Evolutionary conservation across 2,329 filamentous ascomycete genomes (phyloP), one percentile per base, ranked within the genome.

Genomic region (Botrytis hyacinthi): DNA sequence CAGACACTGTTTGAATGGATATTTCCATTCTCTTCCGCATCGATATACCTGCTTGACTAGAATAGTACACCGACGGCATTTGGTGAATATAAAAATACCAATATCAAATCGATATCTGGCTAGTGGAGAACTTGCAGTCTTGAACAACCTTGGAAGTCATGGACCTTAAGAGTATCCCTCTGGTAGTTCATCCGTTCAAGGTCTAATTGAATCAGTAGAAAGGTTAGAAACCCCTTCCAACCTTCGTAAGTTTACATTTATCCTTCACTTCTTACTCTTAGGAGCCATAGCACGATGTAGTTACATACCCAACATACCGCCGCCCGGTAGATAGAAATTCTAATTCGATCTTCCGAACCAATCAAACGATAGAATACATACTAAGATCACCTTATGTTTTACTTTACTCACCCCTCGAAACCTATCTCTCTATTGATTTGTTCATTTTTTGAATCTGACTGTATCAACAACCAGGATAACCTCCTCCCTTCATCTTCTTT

Each of bases 401-500:
- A 70, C 67, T 70, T 40, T 2, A n/a, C 42, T 32, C 67, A 70
- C 67, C 32, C 51, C 32, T 44, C 54, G 12, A 18, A 7, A 40
- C n/a, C 22, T 7, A 35, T n/a, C 26, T 35, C 35, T 70, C 54
- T 2, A 26, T 32, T 69, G 66, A 59, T 54, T 54, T 69, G 48
- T 51, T 32, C 22, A n/a, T 61, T n/a, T 8, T 14, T 61, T n/a
- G 59, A 26, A 26, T n/a, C 20, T 42, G 37, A 16, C 20, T 6
- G 14, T 54, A 32, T 70, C 26, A 46, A 37, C n/a, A 60, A 46
- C 40, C 42, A 62, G 40, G 40, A 62, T 62, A 42, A 48, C 40
- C 54, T 70, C 37, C 42, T 70, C 67, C 60, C 37, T 26, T 70
- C 51, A 44, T 51, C 44, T 51, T 51, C 22, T 57, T 32, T 42